Evolutionary conservation across 2,329 filamentous ascomycete genomes (phyloP).

Genomic region (Coniochaeta sp.): DNA sequence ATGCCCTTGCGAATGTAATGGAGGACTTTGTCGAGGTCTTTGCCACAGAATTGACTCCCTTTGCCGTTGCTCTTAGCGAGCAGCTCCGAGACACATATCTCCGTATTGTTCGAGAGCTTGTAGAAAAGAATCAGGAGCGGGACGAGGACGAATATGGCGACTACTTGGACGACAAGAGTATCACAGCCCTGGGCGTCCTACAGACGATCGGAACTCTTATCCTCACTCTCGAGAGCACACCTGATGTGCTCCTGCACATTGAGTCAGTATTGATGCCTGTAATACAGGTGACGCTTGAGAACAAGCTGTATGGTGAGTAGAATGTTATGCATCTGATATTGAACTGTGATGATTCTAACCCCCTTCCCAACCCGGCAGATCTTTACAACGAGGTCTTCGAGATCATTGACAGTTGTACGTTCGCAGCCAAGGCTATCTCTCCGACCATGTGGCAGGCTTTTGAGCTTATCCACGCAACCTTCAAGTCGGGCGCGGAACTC

Average conservation of each 20-base stretch:
- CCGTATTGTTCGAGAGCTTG: slow-evolving; percentile 81
- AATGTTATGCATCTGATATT: not conserved
- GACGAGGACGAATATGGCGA: slow-evolving; percentile 79
- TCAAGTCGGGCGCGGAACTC: slow-evolving; percentile 93
- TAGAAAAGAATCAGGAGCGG: slow-evolving; percentile 77
- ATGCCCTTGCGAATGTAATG: slow-evolving; percentile 97
- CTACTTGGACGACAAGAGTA: slow-evolving; percentile 96
- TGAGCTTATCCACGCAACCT: slow-evolving; percentile 91
- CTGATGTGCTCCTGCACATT: slow-evolving; percentile 87
- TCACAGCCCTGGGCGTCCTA: slow-evolving; percentile 89
- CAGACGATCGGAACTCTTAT: slow-evolving; percentile 98
- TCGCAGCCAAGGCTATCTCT: slow-evolving; percentile 91
- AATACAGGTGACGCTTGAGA: slow-evolving; percentile 90
- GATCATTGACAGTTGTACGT: slow-evolving; percentile 98
- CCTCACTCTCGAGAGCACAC: slow-evolving; percentile 91
- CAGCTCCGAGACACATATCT: slow-evolving; percentile 95
- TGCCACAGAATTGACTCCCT: slow-evolving; percentile 91
- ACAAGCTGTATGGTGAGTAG: slow-evolving; percentile 79
- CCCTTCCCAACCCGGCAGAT: slow-evolving; percentile 50
- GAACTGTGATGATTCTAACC: slow-evolving; percentile 1
- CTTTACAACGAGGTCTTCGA: slow-evolving; percentile 98
- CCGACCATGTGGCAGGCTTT: slow-evolving; percentile 98
- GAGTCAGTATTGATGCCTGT: slow-evolving; percentile 97
- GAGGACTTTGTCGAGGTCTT: slow-evolving; percentile 99
- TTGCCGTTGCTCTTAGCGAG: slow-evolving; percentile 91